Evolutionary conservation across 2,329 filamentous ascomycete genomes (phyloP).

Genomic region (Aureobasidium sp.): DNA sequence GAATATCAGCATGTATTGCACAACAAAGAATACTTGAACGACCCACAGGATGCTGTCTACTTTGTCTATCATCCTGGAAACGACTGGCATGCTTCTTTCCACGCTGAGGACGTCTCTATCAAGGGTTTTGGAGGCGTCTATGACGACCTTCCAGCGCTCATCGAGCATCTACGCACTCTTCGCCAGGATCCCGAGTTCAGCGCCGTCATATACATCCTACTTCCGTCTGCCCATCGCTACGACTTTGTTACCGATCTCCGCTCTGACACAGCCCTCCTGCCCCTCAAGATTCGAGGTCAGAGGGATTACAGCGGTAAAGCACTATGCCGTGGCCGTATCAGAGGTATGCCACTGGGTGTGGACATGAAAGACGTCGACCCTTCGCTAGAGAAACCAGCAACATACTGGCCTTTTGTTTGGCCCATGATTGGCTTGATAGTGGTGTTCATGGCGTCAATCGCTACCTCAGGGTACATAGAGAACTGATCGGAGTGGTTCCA

Average conservation of each 20-base stretch:
- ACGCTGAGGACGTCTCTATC: not conserved
- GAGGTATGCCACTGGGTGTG: not conserved
- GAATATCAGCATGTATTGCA: slow-evolving; percentile 3
- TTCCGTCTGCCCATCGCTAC: not conserved
- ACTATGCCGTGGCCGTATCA: not conserved
- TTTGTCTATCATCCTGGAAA: slow-evolving; percentile 8
- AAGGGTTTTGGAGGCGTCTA: not conserved
- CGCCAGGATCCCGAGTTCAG: not conserved
- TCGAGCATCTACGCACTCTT: not conserved
- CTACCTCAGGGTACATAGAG: not conserved
- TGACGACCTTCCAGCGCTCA: not conserved
- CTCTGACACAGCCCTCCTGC: not conserved
- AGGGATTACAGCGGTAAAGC: not conserved
- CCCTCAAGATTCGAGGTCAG: not conserved
- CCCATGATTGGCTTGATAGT: not conserved
- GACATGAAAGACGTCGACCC: not conserved
- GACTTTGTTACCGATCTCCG: not conserved
- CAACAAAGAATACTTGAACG: not conserved
- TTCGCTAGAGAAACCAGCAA: not conserved
- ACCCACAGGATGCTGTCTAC: not conserved
- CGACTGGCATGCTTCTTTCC: slow-evolving; percentile 4
- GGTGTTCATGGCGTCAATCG: not conserved
- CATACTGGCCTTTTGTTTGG: not conserved
- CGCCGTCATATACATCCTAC: not conserved
- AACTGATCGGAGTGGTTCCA: not conserved